Evolutionary conservation across 441 rosid species (phyloP), one percentile per base, ranked within the genome.

Genomic region (Pelargonium australe): DNA sequence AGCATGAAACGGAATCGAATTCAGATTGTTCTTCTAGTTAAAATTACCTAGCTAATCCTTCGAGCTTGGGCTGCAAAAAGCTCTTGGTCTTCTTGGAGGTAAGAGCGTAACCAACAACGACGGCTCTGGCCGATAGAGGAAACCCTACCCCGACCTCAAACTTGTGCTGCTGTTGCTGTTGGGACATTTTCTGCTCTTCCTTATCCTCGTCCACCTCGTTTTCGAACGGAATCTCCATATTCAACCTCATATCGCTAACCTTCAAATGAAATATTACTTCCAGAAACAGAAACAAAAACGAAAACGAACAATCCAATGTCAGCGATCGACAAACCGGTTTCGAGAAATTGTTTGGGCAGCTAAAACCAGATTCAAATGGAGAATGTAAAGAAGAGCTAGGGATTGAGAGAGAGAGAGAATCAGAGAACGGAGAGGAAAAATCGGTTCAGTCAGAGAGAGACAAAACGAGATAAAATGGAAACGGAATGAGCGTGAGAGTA

Each of bases 71-170:
- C 80, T 89, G 87, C 79, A 89, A 80, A 64, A 89, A 89, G 83
- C 95, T 89, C 86, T 85, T 84, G 63, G 77, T 80, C 77, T 89
- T 89, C 84, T 89, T 89, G 47, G 95, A 87, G 49, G 95, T 89
- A 64, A 89, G 95, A 11, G 95, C 95, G 68, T 89, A 89, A 76
- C 95, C 95, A 66, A 89, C 95, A 51, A 89, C 86, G 45, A 83
- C 83, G n/a, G 68, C 73, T 76, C 19, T 51, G 7, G 25, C 73
- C 67, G 70, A 80, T 25, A 45, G 69, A 57, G 80, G 75, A 63
- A 80, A 77, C 66, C 69, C 77, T 13, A 70, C 16, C 55, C 70
- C 68, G 49, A 66, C 23, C 64, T 19, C n/a, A 23, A 1, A 19
- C 64, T 61, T 23, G 16, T 13, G 58, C 16, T n/a, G 58, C 37